Evolutionary conservation across 352 stramenopile species (phyloP), one percentile per base, ranked within the genome.

Genomic region (Phytopythium helicoides): DNA sequence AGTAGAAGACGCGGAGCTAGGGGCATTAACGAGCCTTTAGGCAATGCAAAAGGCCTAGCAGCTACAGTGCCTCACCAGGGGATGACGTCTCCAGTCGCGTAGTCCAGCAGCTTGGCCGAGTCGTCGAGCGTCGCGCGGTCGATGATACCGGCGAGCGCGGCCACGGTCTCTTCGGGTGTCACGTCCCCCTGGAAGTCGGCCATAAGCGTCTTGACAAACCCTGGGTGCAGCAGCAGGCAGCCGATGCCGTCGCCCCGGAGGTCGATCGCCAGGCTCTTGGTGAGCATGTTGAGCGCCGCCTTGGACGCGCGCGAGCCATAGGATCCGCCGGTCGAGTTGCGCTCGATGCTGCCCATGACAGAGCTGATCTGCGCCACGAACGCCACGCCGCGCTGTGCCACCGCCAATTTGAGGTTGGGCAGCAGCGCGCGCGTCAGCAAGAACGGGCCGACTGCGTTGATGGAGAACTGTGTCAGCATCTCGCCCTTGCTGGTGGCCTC

Each of bases 231-330:
- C 42, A 89, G 42, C 14, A 89, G 26, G 31, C 65, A 80, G 3
- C 66, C 68, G 33, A 91, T 85, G 37, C 81, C 85, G 16, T 86
- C 71, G 0, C 46, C 51, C 45, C 70, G 47, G 40, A 91, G 62
- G 33, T 87, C 80, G 8, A 76, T 33, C 15, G 70, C 50, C 22
- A 91, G 52, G 15, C 63, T 74, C 62, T 81, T 89, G 21, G 62
- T 76, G 55, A 88, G 67, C 58, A 86, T 89, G 63, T 95, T 88
- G 26, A 92, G 68, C 21, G 85, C 81, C 12, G 74, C 71, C 58
- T 93, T 92, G 47, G 79, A 92, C 23, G 87, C 69, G 28, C 82
- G 80, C 58, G 92, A 94, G 11, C 71, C 81, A 52, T 92, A 93
- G 35, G 65, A 69, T 10, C 81, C 78, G 45, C 84, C 84, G 0